Base-by-base conservation (phyloP, 345 rosid species). In the Moringa oleifera region DNA sequence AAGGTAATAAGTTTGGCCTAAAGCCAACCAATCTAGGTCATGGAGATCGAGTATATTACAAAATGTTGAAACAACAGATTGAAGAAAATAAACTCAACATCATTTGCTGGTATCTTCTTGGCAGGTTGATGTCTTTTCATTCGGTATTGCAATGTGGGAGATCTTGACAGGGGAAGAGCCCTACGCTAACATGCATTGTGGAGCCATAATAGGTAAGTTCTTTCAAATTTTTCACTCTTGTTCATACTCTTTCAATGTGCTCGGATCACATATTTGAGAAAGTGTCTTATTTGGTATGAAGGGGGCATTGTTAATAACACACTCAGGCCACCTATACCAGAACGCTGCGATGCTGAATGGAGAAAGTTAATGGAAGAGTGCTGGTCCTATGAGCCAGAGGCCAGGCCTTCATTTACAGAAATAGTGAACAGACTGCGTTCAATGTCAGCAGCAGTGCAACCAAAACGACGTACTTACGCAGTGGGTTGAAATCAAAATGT, bases 51-150 rank as follows among this genome's bases (percentile, higher is more conserved):
- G 33, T 28, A 28, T 28, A 41, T 41, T 41, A 41, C 12, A 41
- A 15, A 41, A 41, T 41, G 17, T 5, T 4, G 9, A 41, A 41
- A 11, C 2, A 11, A 15, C 12, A 41, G 1, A 7, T 7, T 11
- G 12, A 36, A 61, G 54, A 36, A 10, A 15, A 20, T 31, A 64
- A 46, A 11, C 20, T 28, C 20, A 33, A 18, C 21, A 41, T 33
- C 45, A 28, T 55, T 61, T 51, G 28, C 15, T 11, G 23, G 25
- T 31, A 8, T 49, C 49, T 60, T 53, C 47, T 11, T 60, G 59
- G 56, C 73, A 92, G 98, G 98, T 92, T n/a, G 97, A 92, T 77
- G 86, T 92, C 45, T 92, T 77, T 77, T 92, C 98, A 23, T 89
- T 89, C 76, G 98, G 98, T 46, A 79, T 92, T 16, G 80, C 75